Conservation (phyloP, 176 grass and related monocot species). For the Carex pumila region DNA sequence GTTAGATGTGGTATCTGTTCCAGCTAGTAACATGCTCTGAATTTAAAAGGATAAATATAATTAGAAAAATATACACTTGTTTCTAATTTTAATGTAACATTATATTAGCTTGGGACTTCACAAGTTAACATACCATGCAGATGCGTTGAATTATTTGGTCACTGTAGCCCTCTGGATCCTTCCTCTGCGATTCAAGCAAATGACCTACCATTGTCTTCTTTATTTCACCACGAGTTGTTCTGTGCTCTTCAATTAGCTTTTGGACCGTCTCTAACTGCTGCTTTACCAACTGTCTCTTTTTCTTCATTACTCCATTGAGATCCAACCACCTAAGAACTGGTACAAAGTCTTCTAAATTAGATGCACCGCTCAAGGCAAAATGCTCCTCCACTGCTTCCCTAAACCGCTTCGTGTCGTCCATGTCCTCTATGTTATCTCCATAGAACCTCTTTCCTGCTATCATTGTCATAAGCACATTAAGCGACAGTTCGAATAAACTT, state of each 20-base stretch:
- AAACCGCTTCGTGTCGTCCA: not conserved
- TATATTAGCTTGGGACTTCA: too few relatives aligned
- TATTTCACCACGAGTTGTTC: not conserved
- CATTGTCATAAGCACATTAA: constrained; percentile 12
- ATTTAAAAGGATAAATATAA: too few relatives aligned
- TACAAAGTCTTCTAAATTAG: constrained; percentile 17
- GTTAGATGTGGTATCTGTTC: constrained; percentile 22
- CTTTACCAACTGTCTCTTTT: not conserved
- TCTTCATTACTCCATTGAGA: not conserved
- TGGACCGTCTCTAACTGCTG: not conserved
- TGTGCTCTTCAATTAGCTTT: constrained; percentile 13
- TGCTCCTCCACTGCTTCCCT: not conserved
- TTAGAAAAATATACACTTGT: too few relatives aligned
- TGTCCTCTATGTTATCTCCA: not conserved
- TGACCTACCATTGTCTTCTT: not conserved
- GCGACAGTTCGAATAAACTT: not conserved
- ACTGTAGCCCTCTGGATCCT: constrained; percentile 11
- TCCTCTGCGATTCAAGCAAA: constrained; percentile 9
- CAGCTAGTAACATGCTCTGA: not conserved
- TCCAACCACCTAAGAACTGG: not conserved
- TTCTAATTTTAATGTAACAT: too few relatives aligned
- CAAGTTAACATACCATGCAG: not conserved
- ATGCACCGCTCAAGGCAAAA: not conserved
- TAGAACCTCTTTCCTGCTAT: not conserved
- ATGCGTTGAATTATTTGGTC: constrained; percentile 7